Evolutionary conservation across 2,329 filamentous ascomycete species (phyloP).

Genomic region (Xylaria sp.): DNA sequence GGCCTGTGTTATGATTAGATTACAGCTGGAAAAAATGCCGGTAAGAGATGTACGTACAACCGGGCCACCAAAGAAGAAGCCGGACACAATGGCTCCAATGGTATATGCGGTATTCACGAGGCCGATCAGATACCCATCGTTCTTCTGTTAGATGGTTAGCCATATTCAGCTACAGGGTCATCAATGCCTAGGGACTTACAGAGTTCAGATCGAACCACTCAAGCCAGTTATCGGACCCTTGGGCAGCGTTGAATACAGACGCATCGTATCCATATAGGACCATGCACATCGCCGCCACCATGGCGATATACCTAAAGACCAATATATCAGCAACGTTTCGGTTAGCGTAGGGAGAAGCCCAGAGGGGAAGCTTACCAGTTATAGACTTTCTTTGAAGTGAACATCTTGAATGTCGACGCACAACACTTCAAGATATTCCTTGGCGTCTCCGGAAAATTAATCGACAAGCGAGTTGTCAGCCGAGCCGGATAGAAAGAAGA

Average conservation of each 20-base stretch:
- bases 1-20: slow-evolving; percentile 49
- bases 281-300: slow-evolving; percentile 79
- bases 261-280: slow-evolving; percentile 80
- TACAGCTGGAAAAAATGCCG: background rate
- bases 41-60: slow-evolving; percentile 51
- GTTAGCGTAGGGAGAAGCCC: background rate
- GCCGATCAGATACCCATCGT: slow-evolving; percentile 59
- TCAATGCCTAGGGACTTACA: slow-evolving; percentile 40
- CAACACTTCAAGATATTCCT: slow-evolving; percentile 26
- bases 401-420: slow-evolving; percentile 48
- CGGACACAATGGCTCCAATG: slow-evolving; percentile 75
- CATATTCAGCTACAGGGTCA: background rate
- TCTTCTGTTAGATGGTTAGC: slow-evolving; percentile 45
- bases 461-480: slow-evolving; percentile 7
- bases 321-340: slow-evolving; percentile 22
- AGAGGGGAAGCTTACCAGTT: slow-evolving; percentile 54
- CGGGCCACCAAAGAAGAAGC: slow-evolving; percentile 76
- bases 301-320: slow-evolving; percentile 69
- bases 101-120: slow-evolving; percentile 76
- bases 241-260: slow-evolving; percentile 78
- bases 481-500: slow-evolving; percentile 11
- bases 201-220: slow-evolving; percentile 67
- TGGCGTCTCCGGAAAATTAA: background rate
- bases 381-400: slow-evolving; percentile 54
- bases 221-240: slow-evolving; percentile 74